Conservation (phyloP, 441 rosid genomes). For the Erodium trifolium region DNA sequence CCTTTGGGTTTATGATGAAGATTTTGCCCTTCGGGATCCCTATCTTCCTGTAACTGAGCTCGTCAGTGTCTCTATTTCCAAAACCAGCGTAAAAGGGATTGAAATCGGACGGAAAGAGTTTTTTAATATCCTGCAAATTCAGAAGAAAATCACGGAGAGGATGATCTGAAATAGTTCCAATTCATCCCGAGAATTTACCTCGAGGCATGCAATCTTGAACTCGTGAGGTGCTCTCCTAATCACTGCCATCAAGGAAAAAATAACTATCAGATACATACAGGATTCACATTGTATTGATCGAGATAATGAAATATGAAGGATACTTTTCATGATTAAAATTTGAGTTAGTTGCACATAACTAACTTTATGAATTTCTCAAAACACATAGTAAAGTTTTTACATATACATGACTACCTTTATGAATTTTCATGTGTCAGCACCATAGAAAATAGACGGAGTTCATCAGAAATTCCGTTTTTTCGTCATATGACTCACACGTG, state of each 20-base stretch:
- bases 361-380: no score
- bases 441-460: no score
- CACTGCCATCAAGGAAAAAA: conserved; percentile 36
- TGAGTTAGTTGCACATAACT: no score
- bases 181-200: conserved; percentile 35
- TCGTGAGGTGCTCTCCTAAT: conserved; percentile 89
- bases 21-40: conserved; percentile 89
- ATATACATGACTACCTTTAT: no score
- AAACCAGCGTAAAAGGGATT: conserved; percentile 69
- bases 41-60: conserved; percentile 74
- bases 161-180: neutral
- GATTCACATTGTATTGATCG: neutral
- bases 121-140: conserved; percentile 63
- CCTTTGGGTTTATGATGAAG: conserved; percentile 88
- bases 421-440: no score
- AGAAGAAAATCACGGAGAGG: neutral
- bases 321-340: no score
- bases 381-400: no score
- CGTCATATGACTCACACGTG: no score
- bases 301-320: neutral
- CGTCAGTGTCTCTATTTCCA: conserved; percentile 73
- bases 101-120: conserved; percentile 70
- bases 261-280: neutral
- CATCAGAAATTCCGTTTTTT: no score
- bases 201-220: conserved; percentile 81